phyloP scores from a whole-genome alignment of 2,329 filamentous ascomycete species.

The Paecilomyces sp. region DNA sequence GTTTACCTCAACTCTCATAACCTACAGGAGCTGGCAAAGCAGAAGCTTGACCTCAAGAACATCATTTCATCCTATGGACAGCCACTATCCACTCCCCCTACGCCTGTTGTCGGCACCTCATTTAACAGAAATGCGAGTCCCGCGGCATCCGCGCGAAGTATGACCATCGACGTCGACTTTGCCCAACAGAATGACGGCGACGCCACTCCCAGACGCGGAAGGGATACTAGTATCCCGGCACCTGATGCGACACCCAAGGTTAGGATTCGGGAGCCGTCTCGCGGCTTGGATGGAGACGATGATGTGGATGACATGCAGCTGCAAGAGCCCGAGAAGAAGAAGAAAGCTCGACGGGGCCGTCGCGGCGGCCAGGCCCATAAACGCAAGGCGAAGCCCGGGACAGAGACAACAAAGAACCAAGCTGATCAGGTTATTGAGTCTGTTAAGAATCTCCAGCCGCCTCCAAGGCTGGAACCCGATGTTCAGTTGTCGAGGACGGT shows the following conservation, averaged over 20 bases:
- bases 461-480: constrained; percentile 53
- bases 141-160: constrained; percentile 15
- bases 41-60: constrained; percentile 39
- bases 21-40: constrained; percentile 33
- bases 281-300: constrained; percentile 25
- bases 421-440: constrained; percentile 54
- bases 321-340: constrained; percentile 48
- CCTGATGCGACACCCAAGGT: constrained; percentile 24
- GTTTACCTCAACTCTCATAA: constrained; percentile 37
- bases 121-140: constrained; percentile 21
- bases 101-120: constrained; percentile 24
- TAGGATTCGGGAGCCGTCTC: constrained; percentile 33
- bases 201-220: constrained; percentile 22
- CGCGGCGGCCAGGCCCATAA: constrained; percentile 64
- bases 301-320: constrained; percentile 22
- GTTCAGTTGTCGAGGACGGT: constrained; percentile 46
- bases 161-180: constrained; percentile 23
- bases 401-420: constrained; percentile 48
- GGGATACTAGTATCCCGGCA: constrained; percentile 9
- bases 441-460: constrained; percentile 35
- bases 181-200: constrained; percentile 15
- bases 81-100: constrained; percentile 27
- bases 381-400: constrained; percentile 44
- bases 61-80: constrained; percentile 34
- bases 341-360: constrained; percentile 63